A percentile compares a stretch with the other conserved stretches of the same genome.
These are phyloP conservation scores for Xerocomus minutiporus DNA, from an alignment of 1,284 basidiomycete species.

Conservation along the genomic window DNA sequence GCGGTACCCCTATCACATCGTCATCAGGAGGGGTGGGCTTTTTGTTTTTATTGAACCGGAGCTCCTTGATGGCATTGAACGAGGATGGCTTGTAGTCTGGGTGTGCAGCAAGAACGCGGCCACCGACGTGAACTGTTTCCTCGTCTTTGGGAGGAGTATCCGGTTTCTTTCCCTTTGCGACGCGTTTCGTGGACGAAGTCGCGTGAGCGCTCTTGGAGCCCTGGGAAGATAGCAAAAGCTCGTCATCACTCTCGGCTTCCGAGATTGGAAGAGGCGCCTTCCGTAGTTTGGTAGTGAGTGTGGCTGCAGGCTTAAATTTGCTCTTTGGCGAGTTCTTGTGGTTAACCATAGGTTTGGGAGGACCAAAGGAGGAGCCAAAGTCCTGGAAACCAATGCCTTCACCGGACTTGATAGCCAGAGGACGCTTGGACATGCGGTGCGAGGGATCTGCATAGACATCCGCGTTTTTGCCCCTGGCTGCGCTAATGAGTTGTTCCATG, in stretches of 20 bases:
- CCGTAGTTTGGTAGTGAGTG: not conserved
- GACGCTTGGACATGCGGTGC: constrained; percentile 27
- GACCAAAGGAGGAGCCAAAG: constrained; percentile 21
- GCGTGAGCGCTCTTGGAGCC: constrained; percentile 14
- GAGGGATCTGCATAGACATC: constrained; percentile 16
- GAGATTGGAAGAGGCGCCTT: not conserved
- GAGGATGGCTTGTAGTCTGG: constrained; percentile 23
- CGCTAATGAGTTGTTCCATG: constrained; percentile 26
- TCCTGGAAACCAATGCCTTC: constrained; percentile 27
- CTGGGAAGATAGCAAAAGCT: constrained; percentile 30
- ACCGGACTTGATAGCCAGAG: constrained; percentile 25
- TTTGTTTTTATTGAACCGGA: constrained; percentile 39
- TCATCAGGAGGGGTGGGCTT: not conserved
- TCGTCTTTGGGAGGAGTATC: not conserved
- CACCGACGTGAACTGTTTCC: constrained; percentile 19
- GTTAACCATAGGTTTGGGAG: constrained; percentile 3
- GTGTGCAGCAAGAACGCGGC: constrained; percentile 18
- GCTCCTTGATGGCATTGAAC: constrained; percentile 1
- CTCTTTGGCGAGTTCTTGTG: constrained; percentile 4
- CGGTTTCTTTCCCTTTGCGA: constrained; percentile 3
- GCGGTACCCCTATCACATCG: constrained; percentile 7
- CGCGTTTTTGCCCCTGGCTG: not conserved
- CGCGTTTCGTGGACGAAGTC: constrained; percentile 1
- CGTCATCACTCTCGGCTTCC: constrained; percentile 28
- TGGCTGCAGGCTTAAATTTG: constrained; percentile 11